Evolutionary conservation across 345 rosid species (phyloP), one percentile per base, ranked within the genome.

Genomic region (Rhizophora mangle): DNA sequence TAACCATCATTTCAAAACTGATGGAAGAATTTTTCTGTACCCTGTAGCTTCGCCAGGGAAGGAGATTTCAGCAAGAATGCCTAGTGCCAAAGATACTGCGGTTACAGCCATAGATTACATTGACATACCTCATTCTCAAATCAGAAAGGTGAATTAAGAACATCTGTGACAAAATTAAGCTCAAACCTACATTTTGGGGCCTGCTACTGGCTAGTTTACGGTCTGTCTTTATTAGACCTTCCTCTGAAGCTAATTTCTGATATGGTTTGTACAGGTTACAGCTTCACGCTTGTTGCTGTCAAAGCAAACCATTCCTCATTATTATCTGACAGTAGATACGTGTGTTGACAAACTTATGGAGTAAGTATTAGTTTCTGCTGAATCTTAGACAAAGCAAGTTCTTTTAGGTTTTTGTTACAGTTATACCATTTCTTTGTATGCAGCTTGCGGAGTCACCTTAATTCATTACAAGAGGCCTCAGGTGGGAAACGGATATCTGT

Each of bases 281-380:
- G 97, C 99, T 73, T 90, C 94, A 60, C 91, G 98, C 74, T 83
- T 95, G 74, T 77, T 92, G 75, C 74, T 87, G 74, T 95, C 99
- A 10, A 95, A 95, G 90, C 99, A 95, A 75, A 92, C 96, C 6
- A 92, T 95, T 77, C 98, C 99, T 61, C 99, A 92, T 83, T 95
- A 92, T 82, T 95, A 95, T 79, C 66, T 95, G 77, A 87, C 97
- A 7, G 97, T 92, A 5, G 99, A 95, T 87, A 69, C 92, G 69
- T 85, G 94, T 76, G 97, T 95, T 71, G 99, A 92, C 87, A 90
- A 85, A 82, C 89, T 95, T 53, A 85, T 87, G 90, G 83, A 80
- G 98, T 95, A 73, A 85, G 85, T 71, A 69, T 68, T n/a, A 54
- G 63, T 60, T 67, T 47, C 36, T 20, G 30, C 56, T 39, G 63